These are phyloP conservation scores for Quercus parvula DNA, from an alignment of 306 rosid species.

Conservation along the genomic window DNA sequence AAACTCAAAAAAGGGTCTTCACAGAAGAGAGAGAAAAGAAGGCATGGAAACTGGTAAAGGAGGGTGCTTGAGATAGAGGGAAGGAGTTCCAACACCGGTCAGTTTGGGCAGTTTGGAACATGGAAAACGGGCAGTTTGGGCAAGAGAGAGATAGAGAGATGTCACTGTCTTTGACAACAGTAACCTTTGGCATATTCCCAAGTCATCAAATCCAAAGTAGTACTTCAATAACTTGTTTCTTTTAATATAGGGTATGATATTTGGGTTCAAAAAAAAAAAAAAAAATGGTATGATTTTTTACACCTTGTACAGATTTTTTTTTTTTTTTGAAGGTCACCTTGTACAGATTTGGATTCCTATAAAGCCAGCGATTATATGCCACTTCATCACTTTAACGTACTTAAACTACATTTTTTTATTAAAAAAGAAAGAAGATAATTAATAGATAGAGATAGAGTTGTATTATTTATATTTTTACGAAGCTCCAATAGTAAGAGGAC, in stretches of 20 bases:
- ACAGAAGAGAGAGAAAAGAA: background rate
- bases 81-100: constrained; percentile 34
- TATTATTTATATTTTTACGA: no score
- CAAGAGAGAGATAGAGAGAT: constrained; percentile 38
- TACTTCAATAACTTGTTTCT: background rate
- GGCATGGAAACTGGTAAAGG: constrained; percentile 18
- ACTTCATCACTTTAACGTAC: background rate
- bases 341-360: background rate
- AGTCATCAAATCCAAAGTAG: background rate
- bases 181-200: constrained; percentile 4
- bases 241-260: background rate
- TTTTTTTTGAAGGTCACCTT: background rate
- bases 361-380: background rate
- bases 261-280: no score
- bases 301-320: background rate
- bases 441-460: no score
- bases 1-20: background rate
- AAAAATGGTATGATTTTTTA: background rate
- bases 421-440: no score
- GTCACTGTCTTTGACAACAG: constrained; percentile 8
- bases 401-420: no score
- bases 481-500: no score
- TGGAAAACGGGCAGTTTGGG: constrained; percentile 46
- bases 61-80: constrained; percentile 42
- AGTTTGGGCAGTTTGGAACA: constrained; percentile 42